Conservation (phyloP, 1,284 basidiomycete genomes). For the Quambalaria eucalypti region DNA sequence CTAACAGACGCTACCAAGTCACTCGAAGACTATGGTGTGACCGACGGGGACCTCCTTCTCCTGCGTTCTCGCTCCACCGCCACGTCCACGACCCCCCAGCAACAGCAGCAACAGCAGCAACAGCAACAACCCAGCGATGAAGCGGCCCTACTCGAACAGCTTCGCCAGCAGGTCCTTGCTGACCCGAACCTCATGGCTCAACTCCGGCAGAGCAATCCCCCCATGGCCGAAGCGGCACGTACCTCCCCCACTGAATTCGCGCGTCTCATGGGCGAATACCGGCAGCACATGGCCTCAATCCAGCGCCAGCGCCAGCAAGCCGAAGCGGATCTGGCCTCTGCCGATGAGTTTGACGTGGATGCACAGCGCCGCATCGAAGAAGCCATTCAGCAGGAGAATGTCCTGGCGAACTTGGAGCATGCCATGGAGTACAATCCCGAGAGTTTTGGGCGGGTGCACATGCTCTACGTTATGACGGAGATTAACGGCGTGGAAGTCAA, state of each 20-base stretch:
- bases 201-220: constrained; percentile 51
- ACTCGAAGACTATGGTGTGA: constrained; percentile 25
- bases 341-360: constrained; percentile 72
- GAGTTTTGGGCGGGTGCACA: constrained; percentile 83
- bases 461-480: constrained; percentile 77
- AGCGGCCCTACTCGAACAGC: constrained; percentile 72
- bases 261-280: constrained; percentile 16
- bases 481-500: constrained; percentile 84
- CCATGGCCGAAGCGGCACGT: constrained; percentile 16
- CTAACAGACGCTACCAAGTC: constrained; percentile 22
- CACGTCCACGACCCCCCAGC: background rate
- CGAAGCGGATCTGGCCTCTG: constrained; percentile 67
- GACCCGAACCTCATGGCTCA: constrained; percentile 70
- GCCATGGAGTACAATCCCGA: constrained; percentile 58
- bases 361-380: constrained; percentile 88
- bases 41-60: constrained; percentile 32
- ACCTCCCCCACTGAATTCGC: constrained; percentile 10
- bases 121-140: background rate
- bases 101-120: background rate
- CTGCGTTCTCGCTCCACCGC: constrained; percentile 3
- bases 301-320: constrained; percentile 50
- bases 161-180: constrained; percentile 75
- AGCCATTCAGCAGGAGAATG: constrained; percentile 76
- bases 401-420: constrained; percentile 58
- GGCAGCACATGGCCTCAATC: constrained; percentile 8